A percentile compares a stretch with the other conserved stretches of the same genome.
Conservation (phyloP, 2,329 filamentous ascomycete genomes). For the Diplodia seriata region DNA sequence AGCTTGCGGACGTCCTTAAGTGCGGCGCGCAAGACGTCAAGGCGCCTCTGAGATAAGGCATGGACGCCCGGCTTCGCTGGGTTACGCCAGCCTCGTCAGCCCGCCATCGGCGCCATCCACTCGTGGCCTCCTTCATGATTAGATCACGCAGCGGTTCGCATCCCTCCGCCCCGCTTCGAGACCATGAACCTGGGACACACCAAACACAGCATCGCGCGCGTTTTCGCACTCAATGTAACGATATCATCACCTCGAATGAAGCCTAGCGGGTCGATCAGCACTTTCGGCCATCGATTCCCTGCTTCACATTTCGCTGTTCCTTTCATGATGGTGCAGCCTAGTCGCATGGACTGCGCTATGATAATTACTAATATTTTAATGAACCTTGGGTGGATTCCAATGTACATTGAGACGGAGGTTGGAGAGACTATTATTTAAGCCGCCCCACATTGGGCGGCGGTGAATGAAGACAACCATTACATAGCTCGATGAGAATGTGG, state of each 20-base stretch:
- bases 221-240: constrained; percentile 22
- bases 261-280: constrained; percentile 1
- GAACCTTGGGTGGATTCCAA: constrained; percentile 13
- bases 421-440: constrained; percentile 1
- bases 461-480: constrained; percentile 12
- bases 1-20: constrained; percentile 74
- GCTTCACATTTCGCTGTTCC: constrained; percentile 20
- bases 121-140: constrained; percentile 3
- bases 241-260: constrained; percentile 23
- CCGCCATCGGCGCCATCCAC: background rate
- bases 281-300: background rate
- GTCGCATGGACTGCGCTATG: constrained; percentile 23
- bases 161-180: constrained; percentile 1
- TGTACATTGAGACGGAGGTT: constrained; percentile 25
- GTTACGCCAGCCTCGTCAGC: background rate
- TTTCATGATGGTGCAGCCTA: constrained; percentile 27
- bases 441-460: constrained; percentile 9
- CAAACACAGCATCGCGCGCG: constrained; percentile 18
- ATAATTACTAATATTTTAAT: constrained; percentile 30
- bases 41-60: constrained; percentile 66
- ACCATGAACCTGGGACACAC: background rate
- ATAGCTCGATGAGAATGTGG: constrained; percentile 1
- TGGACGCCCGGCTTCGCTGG: constrained; percentile 4
- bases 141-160: constrained; percentile 15
- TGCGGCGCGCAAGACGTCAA: constrained; percentile 79